Percentiles rank a stretch among this genome's conserved stretches.
These are phyloP conservation scores for Paragyromitra xinjiangensis DNA, from an alignment of 495 filamentous ascomycete genomes.

Conservation along the genomic window DNA sequence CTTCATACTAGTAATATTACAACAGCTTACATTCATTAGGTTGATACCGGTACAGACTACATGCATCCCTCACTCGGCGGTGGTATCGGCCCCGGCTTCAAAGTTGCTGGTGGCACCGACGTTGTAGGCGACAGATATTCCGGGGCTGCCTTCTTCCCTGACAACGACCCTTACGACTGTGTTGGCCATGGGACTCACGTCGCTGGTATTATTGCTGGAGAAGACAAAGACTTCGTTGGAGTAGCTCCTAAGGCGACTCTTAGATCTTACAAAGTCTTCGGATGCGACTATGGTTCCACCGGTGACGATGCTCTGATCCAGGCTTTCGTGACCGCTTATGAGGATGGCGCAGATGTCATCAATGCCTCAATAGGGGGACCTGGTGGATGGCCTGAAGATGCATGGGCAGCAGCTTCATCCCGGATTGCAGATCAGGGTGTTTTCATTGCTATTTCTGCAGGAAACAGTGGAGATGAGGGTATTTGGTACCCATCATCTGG, in stretches of 20 bases:
- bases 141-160: slow-evolving; percentile 62
- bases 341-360: slow-evolving; percentile 69
- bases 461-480: slow-evolving; percentile 65
- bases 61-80: slow-evolving; percentile 68
- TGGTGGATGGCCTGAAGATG: slow-evolving; percentile 66
- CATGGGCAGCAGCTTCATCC: slow-evolving; percentile 65
- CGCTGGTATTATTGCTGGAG: slow-evolving; percentile 66
- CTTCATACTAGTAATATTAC: background rate
- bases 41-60: slow-evolving; percentile 67
- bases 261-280: slow-evolving; percentile 67
- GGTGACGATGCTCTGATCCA: slow-evolving; percentile 66
- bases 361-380: slow-evolving; percentile 68
- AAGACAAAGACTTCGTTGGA: slow-evolving; percentile 64
- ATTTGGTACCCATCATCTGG: slow-evolving; percentile 67
- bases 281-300: slow-evolving; percentile 61
- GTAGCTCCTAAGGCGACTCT: slow-evolving; percentile 66
- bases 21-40: slow-evolving; percentile 42
- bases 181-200: slow-evolving; percentile 65
- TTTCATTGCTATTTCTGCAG: slow-evolving; percentile 65
- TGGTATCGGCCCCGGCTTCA: slow-evolving; percentile 65
- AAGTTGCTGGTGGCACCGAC: slow-evolving; percentile 66
- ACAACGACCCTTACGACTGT: slow-evolving; percentile 62
- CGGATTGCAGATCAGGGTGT: slow-evolving; percentile 67
- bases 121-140: slow-evolving; percentile 65
- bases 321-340: slow-evolving; percentile 67